Evolutionary conservation across 106 monocot species (phyloP), one percentile per base, ranked within the genome.

Genomic region (Allium fistulosum): DNA sequence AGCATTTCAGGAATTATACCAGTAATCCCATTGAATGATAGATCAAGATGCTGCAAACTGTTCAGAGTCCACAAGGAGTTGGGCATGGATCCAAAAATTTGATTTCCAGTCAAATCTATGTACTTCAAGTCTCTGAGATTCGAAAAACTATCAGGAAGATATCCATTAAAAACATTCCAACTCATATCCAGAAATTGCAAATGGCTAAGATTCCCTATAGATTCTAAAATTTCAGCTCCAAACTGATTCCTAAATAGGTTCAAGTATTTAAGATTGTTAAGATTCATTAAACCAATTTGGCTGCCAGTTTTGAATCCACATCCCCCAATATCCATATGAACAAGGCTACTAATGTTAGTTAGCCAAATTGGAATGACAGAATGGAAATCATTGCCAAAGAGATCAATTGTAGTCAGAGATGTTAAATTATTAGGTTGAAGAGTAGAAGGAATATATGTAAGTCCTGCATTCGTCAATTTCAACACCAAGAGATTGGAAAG

Each of bases 1-100:
- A 85, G 11, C 3, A 55, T 58, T 46, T 15, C 16, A 12, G 61
- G 72, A 13, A 72, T 50, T 18, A 4, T 9, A 10, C 72, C 72
- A 0, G 9, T 28, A 1, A 72, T 26, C 13, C 37, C 10, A 47
- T 72, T 72, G 18, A 69, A 61, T 7, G 58, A 26, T 4, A 74
- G 14, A 47, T 77, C 73, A 55, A 82, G 58, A 76, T 14, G 6
- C 11, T 15, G 22, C 46, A 72, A 55, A 4, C 64, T 6, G 9
- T 14, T 56, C 37, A 76, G 73, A 10, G 71, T 72, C 3, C 18
- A 57, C 27, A 81, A 14, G 7, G 72, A n/a, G 17, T 18, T 37
- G 26, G 46, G 65, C 9, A 73, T 46, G n/a, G 16, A 13, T 7
- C 73, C 73, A 8, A 10, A 22, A 7, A 73, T 56, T 26, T 13